Evolutionary conservation across 169 alveolate genomes (phyloP).

Genomic region (Cryptosporidium andersoni): DNA sequence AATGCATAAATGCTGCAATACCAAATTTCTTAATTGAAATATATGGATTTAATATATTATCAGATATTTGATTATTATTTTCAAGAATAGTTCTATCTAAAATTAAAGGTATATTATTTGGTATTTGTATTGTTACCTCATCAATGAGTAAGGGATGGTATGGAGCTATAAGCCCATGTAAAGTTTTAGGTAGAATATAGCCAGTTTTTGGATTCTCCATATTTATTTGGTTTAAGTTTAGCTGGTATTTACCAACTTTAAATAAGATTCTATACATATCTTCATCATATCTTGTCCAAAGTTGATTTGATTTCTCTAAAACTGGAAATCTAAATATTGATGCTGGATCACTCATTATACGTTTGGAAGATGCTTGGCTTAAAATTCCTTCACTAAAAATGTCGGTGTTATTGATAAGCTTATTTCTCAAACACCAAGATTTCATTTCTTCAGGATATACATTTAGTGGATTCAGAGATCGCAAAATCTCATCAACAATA

Average conservation of each 20-base stretch:
- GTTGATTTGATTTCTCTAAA: not conserved
- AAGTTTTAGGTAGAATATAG: slow-evolving; percentile 34
- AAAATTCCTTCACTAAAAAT: slow-evolving; percentile 19
- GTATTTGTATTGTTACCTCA: slow-evolving; percentile 2
- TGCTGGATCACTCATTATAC: not conserved
- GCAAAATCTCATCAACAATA: slow-evolving; percentile 44
- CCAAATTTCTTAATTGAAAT: slow-evolving; percentile 24
- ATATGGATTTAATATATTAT: slow-evolving; percentile 1
- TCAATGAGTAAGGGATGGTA: not conserved
- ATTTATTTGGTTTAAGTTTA: not conserved
- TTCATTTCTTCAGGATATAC: slow-evolving; percentile 1
- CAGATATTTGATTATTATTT: not conserved
- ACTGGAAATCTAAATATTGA: slow-evolving; percentile 49
- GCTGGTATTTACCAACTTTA: slow-evolving; percentile 6
- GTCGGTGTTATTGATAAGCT: slow-evolving; percentile 19
- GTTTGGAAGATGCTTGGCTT: slow-evolving; percentile 20
- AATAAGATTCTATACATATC: slow-evolving; percentile 23
- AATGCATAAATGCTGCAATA: slow-evolving; percentile 8
- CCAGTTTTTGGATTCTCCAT: slow-evolving; percentile 55
- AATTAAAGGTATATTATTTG: slow-evolving; percentile 55
- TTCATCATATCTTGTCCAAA: slow-evolving; percentile 44
- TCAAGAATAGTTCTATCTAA: slow-evolving; percentile 8
- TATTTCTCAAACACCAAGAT: slow-evolving; percentile 4
- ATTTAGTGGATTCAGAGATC: slow-evolving; percentile 5
- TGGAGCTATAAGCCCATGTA: slow-evolving; percentile 43